A percentile compares a stretch with the other conserved stretches of the same genome.
phyloP scores from a whole-genome alignment of 2,329 filamentous ascomycete genomes.

The Monosporascus ibericus region DNA sequence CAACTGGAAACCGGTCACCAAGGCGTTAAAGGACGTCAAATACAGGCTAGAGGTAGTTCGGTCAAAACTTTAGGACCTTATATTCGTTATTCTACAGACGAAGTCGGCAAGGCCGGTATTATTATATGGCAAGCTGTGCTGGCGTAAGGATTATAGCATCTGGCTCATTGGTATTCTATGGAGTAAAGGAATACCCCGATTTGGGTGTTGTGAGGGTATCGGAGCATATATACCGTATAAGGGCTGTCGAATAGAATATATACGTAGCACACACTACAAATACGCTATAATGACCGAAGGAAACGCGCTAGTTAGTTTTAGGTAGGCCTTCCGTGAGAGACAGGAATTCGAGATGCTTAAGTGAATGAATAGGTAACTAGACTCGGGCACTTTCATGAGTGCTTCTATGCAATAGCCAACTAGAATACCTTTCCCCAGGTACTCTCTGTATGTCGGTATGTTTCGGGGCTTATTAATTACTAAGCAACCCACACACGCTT shows the following conservation, averaged over 20 bases:
- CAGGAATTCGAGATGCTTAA: too few relatives aligned
- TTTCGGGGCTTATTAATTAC: too few relatives aligned
- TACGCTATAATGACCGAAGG: too few relatives aligned
- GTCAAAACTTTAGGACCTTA: conserved; percentile 59
- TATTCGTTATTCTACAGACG: neutral
- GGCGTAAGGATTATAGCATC: neutral
- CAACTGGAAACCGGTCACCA: conserved; percentile 84
- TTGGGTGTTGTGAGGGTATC: neutral
- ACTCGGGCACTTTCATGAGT: too few relatives aligned
- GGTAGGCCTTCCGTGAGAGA: too few relatives aligned
- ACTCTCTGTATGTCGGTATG: too few relatives aligned
- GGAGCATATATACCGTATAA: neutral
- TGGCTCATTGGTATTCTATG: neutral
- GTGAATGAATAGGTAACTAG: too few relatives aligned
- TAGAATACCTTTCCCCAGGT: too few relatives aligned
- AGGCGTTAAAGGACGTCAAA: conserved; percentile 91
- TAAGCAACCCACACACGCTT: too few relatives aligned
- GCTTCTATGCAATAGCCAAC: too few relatives aligned
- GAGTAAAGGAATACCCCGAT: neutral
- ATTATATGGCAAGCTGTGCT: neutral
- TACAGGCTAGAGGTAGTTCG: conserved; percentile 87
- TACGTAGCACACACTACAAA: too few relatives aligned
- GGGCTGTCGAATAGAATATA: neutral
- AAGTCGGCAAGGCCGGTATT: neutral
- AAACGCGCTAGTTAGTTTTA: too few relatives aligned